Evolutionary conservation across 2,329 filamentous ascomycete species (phyloP).

Genomic region (Didymella pomorum): DNA sequence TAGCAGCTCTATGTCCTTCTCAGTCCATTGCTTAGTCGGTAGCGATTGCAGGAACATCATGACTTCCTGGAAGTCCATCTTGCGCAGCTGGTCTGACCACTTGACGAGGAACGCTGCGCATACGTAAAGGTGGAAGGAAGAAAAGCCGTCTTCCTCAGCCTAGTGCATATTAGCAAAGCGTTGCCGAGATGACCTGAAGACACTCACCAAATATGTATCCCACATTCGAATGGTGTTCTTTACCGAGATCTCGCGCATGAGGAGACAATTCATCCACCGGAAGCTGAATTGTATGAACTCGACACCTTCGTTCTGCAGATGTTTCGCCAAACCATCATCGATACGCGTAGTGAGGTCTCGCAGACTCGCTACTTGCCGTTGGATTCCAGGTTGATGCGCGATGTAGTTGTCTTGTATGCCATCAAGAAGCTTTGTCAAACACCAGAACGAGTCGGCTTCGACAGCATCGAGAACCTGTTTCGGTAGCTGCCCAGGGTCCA

Average conservation of each 20-base stretch:
- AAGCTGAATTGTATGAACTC: conserved; percentile 99
- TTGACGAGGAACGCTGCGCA: conserved; percentile 98
- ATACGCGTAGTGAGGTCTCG: conserved; percentile 92
- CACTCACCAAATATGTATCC: conserved; percentile 94
- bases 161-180: conserved; percentile 51
- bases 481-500: conserved; percentile 95
- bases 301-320: conserved; percentile 88
- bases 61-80: conserved; percentile 98
- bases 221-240: conserved; percentile 98
- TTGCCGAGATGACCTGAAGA: neutral
- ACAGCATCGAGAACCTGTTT: conserved; percentile 92
- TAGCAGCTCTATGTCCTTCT: conserved; percentile 96
- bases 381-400: conserved; percentile 94
- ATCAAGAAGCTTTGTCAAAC: conserved; percentile 94
- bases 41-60: conserved; percentile 99
- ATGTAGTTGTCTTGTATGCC: conserved; percentile 99
- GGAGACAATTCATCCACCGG: conserved; percentile 98
- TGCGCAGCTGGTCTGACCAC: conserved; percentile 92
- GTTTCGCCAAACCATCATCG: conserved; percentile 81
- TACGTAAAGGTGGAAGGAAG: conserved; percentile 97
- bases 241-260: conserved; percentile 97
- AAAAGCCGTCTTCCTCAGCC: conserved; percentile 98
- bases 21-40: conserved; percentile 92
- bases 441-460: conserved; percentile 98
- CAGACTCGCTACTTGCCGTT: conserved; percentile 87